A percentile compares a stretch with the other conserved stretches of the same genome.
Conservation (phyloP, 371 early-diverging fungal species). For the Apophysomyces trapeziformis region DNA sequence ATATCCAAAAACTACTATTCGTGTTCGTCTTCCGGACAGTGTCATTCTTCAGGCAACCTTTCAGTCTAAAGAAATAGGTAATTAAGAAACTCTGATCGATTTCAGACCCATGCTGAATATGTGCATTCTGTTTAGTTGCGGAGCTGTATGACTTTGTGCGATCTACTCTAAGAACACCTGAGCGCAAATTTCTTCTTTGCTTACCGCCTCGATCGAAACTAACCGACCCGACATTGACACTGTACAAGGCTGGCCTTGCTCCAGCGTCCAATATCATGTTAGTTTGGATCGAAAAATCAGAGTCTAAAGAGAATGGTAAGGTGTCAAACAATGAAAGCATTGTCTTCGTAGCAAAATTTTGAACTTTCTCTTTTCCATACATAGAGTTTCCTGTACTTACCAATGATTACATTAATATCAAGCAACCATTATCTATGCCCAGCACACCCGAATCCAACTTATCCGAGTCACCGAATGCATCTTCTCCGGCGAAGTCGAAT, state of each 20-base stretch:
- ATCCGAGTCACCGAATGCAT: conserved; percentile 16
- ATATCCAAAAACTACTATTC: conserved; percentile 52
- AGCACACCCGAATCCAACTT: conserved; percentile 10
- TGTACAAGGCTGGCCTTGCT: conserved; percentile 51
- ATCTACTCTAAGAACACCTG: conserved; percentile 44
- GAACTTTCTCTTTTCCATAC: background rate
- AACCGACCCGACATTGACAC: conserved; percentile 34
- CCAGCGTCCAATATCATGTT: conserved; percentile 55
- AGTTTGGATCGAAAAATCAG: conserved; percentile 45
- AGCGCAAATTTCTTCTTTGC: conserved; percentile 49
- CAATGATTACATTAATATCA: conserved; percentile 36
- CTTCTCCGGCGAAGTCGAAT: conserved; percentile 12
- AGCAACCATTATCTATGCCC: conserved; percentile 31
- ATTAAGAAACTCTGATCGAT: background rate
- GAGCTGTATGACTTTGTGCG: conserved; percentile 46
- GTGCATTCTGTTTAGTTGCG: conserved; percentile 29
- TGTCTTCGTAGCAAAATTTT: background rate
- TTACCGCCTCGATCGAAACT: conserved; percentile 52
- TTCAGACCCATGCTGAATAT: background rate
- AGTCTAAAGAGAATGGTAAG: conserved; percentile 16
- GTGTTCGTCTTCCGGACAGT: conserved; percentile 52
- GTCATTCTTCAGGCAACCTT: conserved; percentile 48
- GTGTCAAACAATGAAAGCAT: conserved; percentile 25
- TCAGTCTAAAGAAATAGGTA: conserved; percentile 50
- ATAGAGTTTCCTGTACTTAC: conserved; percentile 24